Conservation (phyloP, 1,139 yeast genomes). For the Hyphopichia khmerensis region DNA sequence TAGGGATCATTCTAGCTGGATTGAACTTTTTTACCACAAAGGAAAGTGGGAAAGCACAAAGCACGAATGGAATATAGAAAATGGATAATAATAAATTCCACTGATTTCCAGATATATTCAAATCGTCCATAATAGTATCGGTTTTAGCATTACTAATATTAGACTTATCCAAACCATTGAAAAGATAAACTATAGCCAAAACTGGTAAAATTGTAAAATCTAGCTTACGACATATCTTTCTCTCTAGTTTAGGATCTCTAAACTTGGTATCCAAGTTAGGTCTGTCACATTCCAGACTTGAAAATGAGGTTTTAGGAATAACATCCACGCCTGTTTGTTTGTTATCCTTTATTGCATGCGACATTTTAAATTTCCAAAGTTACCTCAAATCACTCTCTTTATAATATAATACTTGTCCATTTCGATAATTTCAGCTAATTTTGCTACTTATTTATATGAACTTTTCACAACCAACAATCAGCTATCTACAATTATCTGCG, state of each 20-base stretch:
- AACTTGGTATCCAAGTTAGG: constrained; percentile 1
- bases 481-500: not conserved
- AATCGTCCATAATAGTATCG: constrained; percentile 18
- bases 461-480: not conserved
- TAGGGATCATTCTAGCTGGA: constrained; percentile 20
- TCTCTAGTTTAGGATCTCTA: constrained; percentile 19
- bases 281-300: constrained; percentile 10
- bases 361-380: too few relatives aligned
- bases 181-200: constrained; percentile 25
- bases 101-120: constrained; percentile 16
- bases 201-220: constrained; percentile 32
- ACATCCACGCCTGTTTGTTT: constrained; percentile 7
- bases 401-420: too few relatives aligned
- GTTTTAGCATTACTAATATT: constrained; percentile 23
- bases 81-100: constrained; percentile 25
- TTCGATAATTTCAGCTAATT: not conserved
- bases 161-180: constrained; percentile 27
- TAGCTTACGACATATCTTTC: constrained; percentile 28
- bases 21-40: constrained; percentile 18
- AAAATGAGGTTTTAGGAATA: constrained; percentile 10
- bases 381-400: too few relatives aligned
- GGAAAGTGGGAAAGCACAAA: constrained; percentile 19
- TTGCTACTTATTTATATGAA: not conserved
- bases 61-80: constrained; percentile 21
- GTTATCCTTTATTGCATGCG: not conserved